Evolutionary conservation across 148 eudicot species (phyloP).

Genomic region (Polygonum aviculare): DNA sequence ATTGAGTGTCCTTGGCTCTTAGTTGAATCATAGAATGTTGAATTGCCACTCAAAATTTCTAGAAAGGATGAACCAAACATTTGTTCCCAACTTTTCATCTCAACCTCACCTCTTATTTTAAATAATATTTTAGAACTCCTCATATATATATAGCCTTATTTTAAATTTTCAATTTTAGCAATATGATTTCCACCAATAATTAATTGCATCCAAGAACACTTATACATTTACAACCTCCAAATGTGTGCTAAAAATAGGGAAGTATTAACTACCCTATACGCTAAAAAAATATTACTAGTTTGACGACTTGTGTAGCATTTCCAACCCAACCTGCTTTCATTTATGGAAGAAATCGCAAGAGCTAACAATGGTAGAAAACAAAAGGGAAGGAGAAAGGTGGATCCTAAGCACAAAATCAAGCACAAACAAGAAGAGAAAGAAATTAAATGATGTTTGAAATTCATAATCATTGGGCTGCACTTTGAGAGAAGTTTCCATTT

Average conservation of each 20-base stretch:
- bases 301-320: not conserved
- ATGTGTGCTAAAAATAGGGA: not conserved
- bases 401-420: not conserved
- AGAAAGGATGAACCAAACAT: not conserved
- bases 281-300: not conserved
- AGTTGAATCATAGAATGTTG: too few species aligned
- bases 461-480: not conserved
- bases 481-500: not conserved
- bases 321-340: not conserved
- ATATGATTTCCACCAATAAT: not conserved
- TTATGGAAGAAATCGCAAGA: not conserved
- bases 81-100: not conserved
- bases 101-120: not conserved
- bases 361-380: not conserved
- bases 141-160: not conserved
- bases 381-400: conserved; percentile 4
- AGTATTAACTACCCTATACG: not conserved
- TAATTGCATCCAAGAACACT: not conserved
- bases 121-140: not conserved
- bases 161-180: not conserved
- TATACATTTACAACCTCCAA: not conserved
- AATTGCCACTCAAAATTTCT: too few species aligned
- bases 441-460: not conserved
- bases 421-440: not conserved
- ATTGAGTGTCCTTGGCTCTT: too few species aligned